Evolutionary conservation across 495 filamentous ascomycete species (phyloP).

Genomic region (Aspergillus nidulans): DNA sequence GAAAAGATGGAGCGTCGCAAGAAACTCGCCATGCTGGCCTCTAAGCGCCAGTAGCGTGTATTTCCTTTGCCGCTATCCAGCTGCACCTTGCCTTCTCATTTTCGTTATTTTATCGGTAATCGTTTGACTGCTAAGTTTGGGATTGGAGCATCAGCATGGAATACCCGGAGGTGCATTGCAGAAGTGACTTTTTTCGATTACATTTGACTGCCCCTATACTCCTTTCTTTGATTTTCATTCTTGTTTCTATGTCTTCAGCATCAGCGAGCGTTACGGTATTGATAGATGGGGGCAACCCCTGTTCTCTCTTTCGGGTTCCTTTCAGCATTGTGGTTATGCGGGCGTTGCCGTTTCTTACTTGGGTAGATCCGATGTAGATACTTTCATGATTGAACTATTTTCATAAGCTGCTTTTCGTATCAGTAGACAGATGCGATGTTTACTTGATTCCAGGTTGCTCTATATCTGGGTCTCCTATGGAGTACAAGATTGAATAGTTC

Average conservation of each 20-base stretch:
- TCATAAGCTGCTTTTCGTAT: neutral
- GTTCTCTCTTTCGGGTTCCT: conserved; percentile 15
- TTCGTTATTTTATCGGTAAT: conserved; percentile 6
- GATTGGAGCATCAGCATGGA: conserved; percentile 24
- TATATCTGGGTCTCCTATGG: neutral
- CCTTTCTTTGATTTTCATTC: conserved; percentile 13
- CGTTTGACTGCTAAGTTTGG: conserved; percentile 3
- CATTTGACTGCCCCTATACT: neutral
- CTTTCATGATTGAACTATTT: neutral
- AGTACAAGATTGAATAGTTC: neutral
- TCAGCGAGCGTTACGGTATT: conserved; percentile 34
- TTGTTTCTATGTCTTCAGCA: conserved; percentile 22
- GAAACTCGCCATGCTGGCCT: conserved; percentile 45
- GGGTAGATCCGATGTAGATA: conserved; percentile 12
- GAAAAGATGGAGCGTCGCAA: conserved; percentile 55
- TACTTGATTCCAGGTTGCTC: too few relatives aligned
- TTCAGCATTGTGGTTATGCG: conserved; percentile 22
- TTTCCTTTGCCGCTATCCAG: neutral
- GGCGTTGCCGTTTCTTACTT: conserved; percentile 23
- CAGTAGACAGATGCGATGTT: too few relatives aligned
- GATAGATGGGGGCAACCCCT: conserved; percentile 28
- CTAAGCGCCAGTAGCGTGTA: conserved; percentile 19
- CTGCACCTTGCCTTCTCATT: conserved; percentile 5
- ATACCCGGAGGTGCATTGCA: conserved; percentile 28
- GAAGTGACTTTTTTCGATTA: conserved; percentile 16